A percentile compares a stretch with the other conserved stretches of the same genome.
Evolutionary conservation across 257 asterid genomes (phyloP).

Genomic region (Nicotiana sylvestris): DNA sequence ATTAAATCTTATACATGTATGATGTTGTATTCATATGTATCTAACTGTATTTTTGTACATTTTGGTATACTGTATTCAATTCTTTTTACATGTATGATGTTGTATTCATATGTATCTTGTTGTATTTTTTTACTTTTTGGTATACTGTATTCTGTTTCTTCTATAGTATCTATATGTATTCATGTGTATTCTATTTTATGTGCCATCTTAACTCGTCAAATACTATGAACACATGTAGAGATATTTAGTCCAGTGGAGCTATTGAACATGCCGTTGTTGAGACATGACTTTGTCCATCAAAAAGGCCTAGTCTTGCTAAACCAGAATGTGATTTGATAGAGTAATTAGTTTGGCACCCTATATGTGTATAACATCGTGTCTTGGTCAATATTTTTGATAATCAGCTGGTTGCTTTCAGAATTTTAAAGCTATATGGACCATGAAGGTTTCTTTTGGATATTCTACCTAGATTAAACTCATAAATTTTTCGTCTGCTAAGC

Average conservation of each 20-base stretch:
- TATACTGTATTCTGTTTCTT: no score
- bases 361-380: neutral
- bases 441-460: neutral
- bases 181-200: no score
- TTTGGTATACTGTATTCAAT: no score
- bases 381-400: neutral
- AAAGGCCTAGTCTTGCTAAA: slow-evolving; percentile 76
- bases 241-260: neutral
- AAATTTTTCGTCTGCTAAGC: neutral
- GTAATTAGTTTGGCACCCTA: neutral
- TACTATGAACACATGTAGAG: neutral
- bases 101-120: no score
- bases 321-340: slow-evolving; percentile 43
- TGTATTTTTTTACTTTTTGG: no score
- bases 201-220: no score
- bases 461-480: neutral
- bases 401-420: neutral
- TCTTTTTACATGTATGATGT: no score
- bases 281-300: slow-evolving; percentile 75
- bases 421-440: neutral
- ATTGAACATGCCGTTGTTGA: slow-evolving; percentile 62
- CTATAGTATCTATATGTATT: no score
- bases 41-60: no score
- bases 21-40: no score
- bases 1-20: no score